Evolutionary conservation across 495 filamentous ascomycete species (phyloP), one percentile per base, ranked within the genome.

Genomic region (Annulohypoxylon moriforme): DNA sequence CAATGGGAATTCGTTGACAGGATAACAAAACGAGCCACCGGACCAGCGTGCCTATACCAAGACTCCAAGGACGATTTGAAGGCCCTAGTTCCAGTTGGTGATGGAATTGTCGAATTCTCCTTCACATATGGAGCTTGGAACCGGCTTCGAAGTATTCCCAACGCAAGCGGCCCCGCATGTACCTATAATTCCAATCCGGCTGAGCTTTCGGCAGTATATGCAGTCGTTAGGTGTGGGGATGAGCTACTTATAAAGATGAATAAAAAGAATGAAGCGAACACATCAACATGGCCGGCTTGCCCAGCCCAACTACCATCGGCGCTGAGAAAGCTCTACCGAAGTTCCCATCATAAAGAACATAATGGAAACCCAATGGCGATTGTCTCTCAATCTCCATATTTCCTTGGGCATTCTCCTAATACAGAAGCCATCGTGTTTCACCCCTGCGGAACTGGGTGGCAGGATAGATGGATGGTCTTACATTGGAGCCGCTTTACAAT

Each of bases 381-480:
- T 29, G 46, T 68, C 1, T 71, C 64, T 10, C 68, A 64, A 8
- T 40, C 40, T 7, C n/a, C 36, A 3, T 9, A 16, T 11, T 31
- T 13, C 9, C 33, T 67, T 9, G 49, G 66, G 0, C 31, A 69
- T 38, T 60, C 52, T 7, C 52, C 33, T 8, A 60, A 74, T 27
- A 25, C 29, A 11, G 71, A 74, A n/a, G 71, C 67, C 6, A 63
- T 74, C 34, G 64, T 62, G 13, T 71, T 75, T 20, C 68, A 68
- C 7, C 55, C 68, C 14, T 65, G 58, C 31, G 68, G 72, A 22
- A 68, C 50, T 3, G 60, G 55, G 52, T 53, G 42, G 42, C 34
- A 71, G 25, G 68, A 68, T 38, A 36, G 55, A 33, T 74, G 72
- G 72, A 74, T 71, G 68, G 25, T 74, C 10, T 34, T 74, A 8